Base-by-base conservation (phyloP, 129 eudicot genomes). In the Flaveria bidentis region DNA sequence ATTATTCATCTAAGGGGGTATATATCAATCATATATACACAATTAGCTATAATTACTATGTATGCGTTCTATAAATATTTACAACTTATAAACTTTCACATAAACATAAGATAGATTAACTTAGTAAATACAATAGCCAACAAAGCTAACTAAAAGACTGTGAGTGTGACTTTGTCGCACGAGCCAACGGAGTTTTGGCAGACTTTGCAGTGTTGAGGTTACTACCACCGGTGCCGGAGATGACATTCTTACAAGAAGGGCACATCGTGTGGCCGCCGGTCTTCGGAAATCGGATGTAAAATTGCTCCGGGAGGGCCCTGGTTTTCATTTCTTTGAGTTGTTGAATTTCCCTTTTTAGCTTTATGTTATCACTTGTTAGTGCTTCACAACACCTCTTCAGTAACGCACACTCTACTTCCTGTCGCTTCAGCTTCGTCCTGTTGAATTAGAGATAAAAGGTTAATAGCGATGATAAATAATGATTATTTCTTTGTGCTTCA, bases 401-500 rank as follows among this genome's bases (percentile, higher is more conserved):
- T 65, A 82, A 42, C 30, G 74, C 83, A 80, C 81, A 84, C 39
- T 84, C 88, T 42, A 84, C 85, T 78, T 87, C 91, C 39, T 81
- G 85, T 84, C 84, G 91, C 81, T 87, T 87, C 83, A 87, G 71
- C 74, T 87, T 87, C 6, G 91, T 84, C 82, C 91, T 86, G 75
- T 45, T 55, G 4, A 33, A 17, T 15, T 18, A 39, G 26, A 65
- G 44, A 33, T 46, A 33, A 17, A 18, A 26, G 39, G 36, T 36
- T 36, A 36, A 36, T 36, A 36, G 41, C 5, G 6, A 36, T 36
- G 41, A 36, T 36, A 36, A 5, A 36, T 36, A 5, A 36, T 36
- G 41, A 36, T 36, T 36, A 5, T 36, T 33, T 36, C 7, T 36
- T 30, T 30, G 36, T 3, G 36, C 36, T 30, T 5, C 5, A 30